Evolutionary conservation across 2,329 filamentous ascomycete genomes (phyloP).

Genomic region (Aspergillus udagawae): DNA sequence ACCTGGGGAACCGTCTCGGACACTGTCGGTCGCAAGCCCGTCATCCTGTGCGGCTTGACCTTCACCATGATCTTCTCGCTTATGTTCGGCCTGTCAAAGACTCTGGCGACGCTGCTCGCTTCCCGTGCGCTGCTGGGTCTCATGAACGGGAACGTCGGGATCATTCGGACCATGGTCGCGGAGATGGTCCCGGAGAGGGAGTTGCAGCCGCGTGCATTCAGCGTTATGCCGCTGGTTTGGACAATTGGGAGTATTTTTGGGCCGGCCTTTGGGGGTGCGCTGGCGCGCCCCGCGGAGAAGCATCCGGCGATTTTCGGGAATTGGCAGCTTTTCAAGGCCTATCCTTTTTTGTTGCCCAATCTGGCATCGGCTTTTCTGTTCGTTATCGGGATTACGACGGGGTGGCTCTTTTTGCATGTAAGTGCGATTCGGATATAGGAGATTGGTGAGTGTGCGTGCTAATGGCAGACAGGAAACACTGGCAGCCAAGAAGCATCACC

Average conservation of each 20-base stretch:
- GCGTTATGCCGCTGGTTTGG: constrained; percentile 89
- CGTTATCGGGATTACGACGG: constrained; percentile 68
- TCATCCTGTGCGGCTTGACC: constrained; percentile 68
- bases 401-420: constrained; percentile 72
- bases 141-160: constrained; percentile 90
- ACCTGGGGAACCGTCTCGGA: constrained; percentile 76
- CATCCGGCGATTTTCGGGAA: constrained; percentile 67
- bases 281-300: constrained; percentile 74
- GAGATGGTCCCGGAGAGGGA: constrained; percentile 86
- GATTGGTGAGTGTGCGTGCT: neutral
- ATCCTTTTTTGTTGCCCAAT: constrained; percentile 83
- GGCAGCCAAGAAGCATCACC: constrained; percentile 61
- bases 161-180: constrained; percentile 85
- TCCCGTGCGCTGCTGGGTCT: constrained; percentile 75
- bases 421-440: constrained; percentile 40
- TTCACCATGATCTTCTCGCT: constrained; percentile 79
- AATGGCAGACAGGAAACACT: constrained; percentile 65
- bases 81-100: constrained; percentile 78
- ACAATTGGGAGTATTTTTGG: constrained; percentile 83
- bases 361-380: constrained; percentile 74
- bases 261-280: constrained; percentile 78
- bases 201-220: constrained; percentile 84
- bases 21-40: constrained; percentile 72
- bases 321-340: constrained; percentile 65
- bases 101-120: constrained; percentile 71